phyloP scores from a whole-genome alignment of 805 yeast species.

The Pichia insulana region DNA sequence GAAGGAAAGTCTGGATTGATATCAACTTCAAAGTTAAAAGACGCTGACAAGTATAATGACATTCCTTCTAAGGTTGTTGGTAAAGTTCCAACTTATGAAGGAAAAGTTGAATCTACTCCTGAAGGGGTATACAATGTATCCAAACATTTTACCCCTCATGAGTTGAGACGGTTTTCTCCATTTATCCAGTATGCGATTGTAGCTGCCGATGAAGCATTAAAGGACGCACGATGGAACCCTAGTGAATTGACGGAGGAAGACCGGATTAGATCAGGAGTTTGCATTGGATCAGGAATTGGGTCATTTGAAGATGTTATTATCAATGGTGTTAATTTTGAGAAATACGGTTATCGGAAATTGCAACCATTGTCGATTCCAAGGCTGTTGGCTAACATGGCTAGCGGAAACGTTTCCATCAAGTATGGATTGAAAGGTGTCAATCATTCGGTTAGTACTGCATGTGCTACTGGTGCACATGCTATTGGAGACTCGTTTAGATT shows the following conservation, averaged over 20 bases:
- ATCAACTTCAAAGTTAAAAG: conserved; percentile 39
- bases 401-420: conserved; percentile 79
- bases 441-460: conserved; percentile 86
- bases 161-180: conserved; percentile 53
- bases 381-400: conserved; percentile 85
- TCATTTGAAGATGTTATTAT: conserved; percentile 67
- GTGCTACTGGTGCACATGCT: conserved; percentile 93
- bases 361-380: conserved; percentile 85
- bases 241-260: conserved; percentile 22
- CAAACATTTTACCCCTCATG: conserved; percentile 41
- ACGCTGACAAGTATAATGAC: conserved; percentile 37
- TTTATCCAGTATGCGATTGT: conserved; percentile 74
- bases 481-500: conserved; percentile 88
- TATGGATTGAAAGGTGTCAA: conserved; percentile 76
- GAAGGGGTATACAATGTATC: conserved; percentile 36
- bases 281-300: conserved; percentile 93
- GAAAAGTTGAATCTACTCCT: conserved; percentile 28
- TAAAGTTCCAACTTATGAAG: conserved; percentile 41
- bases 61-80: conserved; percentile 75
- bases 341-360: conserved; percentile 54
- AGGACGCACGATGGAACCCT: conserved; percentile 52
- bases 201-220: conserved; percentile 70
- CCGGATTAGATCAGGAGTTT: conserved; percentile 49
- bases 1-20: conserved; percentile 49
- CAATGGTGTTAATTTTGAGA: conserved; percentile 39